phyloP scores from a whole-genome alignment of 805 yeast species.

The Sungouiella blattae region DNA sequence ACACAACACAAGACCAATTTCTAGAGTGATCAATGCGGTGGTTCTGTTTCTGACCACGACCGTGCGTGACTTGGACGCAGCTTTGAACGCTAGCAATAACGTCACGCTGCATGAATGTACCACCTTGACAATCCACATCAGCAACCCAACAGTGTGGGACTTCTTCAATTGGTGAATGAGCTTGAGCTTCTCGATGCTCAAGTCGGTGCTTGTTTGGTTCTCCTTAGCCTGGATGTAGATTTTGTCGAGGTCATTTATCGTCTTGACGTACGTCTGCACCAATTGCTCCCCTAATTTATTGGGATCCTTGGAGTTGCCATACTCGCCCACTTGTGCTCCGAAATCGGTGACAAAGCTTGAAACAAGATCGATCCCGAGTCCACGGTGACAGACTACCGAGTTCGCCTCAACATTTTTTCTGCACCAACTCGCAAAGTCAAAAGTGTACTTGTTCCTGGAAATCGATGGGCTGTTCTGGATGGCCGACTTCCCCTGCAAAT shows the following conservation, averaged over 20 bases:
- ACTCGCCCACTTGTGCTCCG: slow-evolving; percentile 42
- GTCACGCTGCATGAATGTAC: no score
- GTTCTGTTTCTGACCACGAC: not conserved
- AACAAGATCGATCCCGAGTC: slow-evolving; percentile 46
- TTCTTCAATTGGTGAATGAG: slow-evolving; percentile 9
- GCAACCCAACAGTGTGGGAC: slow-evolving; percentile 7
- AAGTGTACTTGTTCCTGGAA: slow-evolving; percentile 35
- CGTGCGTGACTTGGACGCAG: not conserved
- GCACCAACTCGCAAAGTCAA: slow-evolving; percentile 50
- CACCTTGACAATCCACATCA: slow-evolving; percentile 6
- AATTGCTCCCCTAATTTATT: slow-evolving; percentile 11
- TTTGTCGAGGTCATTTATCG: slow-evolving; percentile 9
- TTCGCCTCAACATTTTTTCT: slow-evolving; percentile 25
- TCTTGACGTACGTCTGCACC: slow-evolving; percentile 7
- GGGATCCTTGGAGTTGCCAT: slow-evolving; percentile 39
- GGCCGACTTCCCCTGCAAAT: slow-evolving; percentile 22
- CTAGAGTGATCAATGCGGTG: slow-evolving; percentile 4
- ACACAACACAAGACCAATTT: slow-evolving; percentile 6
- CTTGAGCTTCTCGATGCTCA: slow-evolving; percentile 10
- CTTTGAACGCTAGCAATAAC: not conserved
- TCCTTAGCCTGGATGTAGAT: slow-evolving; percentile 3
- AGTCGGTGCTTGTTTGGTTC: not conserved
- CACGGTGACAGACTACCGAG: slow-evolving; percentile 25
- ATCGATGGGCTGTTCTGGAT: slow-evolving; percentile 7
- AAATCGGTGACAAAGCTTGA: slow-evolving; percentile 49